Evolutionary conservation across 2,329 filamentous ascomycete species (phyloP).

Genomic region (Stachybotrys chartarum): DNA sequence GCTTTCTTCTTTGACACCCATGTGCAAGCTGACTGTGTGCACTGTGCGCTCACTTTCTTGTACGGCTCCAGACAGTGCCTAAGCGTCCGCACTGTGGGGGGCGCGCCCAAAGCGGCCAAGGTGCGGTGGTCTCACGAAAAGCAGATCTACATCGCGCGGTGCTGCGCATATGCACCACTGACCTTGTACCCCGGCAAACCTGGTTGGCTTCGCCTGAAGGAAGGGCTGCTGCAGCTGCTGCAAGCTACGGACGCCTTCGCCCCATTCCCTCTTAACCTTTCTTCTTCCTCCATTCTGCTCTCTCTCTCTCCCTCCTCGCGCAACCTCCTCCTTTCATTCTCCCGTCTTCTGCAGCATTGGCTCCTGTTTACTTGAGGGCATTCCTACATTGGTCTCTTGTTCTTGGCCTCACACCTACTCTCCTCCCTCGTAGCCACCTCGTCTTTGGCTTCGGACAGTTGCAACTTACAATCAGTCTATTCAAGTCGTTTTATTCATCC

Average conservation of each 20-base stretch:
- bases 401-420: constrained; percentile 3
- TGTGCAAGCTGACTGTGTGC: background rate
- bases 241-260: constrained; percentile 1
- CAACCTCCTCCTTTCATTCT: constrained; percentile 17
- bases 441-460: background rate
- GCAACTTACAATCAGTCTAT: background rate
- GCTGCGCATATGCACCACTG: background rate
- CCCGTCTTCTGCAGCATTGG: constrained; percentile 18
- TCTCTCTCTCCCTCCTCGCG: constrained; percentile 11
- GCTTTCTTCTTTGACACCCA: background rate
- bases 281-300: constrained; percentile 15
- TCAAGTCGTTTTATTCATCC: background rate
- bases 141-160: background rate
- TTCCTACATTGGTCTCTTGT: background rate
- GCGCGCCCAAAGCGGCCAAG: background rate
- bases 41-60: background rate
- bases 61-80: background rate
- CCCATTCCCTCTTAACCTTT: constrained; percentile 11
- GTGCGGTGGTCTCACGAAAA: background rate
- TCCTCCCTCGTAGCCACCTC: background rate
- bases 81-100: background rate
- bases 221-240: constrained; percentile 1
- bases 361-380: constrained; percentile 11
- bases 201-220: background rate
- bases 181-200: background rate